phyloP scores from a whole-genome alignment of 352 stramenopile genomes.

The Phytopythium oedochilum region DNA sequence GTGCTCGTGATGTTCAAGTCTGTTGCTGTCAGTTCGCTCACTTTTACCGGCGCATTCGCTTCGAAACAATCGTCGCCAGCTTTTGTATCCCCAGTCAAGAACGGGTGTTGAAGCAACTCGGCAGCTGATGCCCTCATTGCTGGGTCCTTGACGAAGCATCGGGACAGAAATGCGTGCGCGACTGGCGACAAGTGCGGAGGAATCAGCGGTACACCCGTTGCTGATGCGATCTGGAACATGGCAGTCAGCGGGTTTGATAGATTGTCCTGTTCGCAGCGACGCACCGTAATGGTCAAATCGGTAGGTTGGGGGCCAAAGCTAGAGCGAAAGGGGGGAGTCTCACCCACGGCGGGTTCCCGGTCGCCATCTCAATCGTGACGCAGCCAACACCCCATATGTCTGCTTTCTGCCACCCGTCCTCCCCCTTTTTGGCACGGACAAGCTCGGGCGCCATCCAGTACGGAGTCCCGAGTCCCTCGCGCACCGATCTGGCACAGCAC shows the following conservation, averaged over 20 bases:
- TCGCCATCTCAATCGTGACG: constrained; percentile 88
- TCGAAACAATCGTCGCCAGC: not conserved
- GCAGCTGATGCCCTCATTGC: constrained; percentile 65
- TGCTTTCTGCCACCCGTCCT: constrained; percentile 78
- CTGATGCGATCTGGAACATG: constrained; percentile 83
- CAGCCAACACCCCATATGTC: constrained; percentile 91
- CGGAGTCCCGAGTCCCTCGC: constrained; percentile 83
- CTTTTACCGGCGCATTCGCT: not conserved
- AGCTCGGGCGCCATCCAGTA: constrained; percentile 96
- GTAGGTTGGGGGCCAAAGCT: not conserved
- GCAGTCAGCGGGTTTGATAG: constrained; percentile 73
- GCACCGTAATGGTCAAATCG: no score
- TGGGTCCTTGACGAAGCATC: constrained; percentile 66
- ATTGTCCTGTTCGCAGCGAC: constrained; percentile 57
- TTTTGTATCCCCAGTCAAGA: constrained; percentile 14
- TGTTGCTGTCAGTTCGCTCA: not conserved
- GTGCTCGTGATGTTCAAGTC: not conserved
- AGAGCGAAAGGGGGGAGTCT: not conserved
- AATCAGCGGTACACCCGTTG: constrained; percentile 41
- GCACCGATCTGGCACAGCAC: constrained; percentile 35
- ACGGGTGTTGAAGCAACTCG: constrained; percentile 77
- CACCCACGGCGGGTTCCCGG: constrained; percentile 83
- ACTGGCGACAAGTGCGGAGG: constrained; percentile 31
- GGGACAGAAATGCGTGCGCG: constrained; percentile 38
- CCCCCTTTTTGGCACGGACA: constrained; percentile 74